Evolutionary conservation across 2,329 filamentous ascomycete species (phyloP).

Genomic region (Fusarium pseudograminearum): DNA sequence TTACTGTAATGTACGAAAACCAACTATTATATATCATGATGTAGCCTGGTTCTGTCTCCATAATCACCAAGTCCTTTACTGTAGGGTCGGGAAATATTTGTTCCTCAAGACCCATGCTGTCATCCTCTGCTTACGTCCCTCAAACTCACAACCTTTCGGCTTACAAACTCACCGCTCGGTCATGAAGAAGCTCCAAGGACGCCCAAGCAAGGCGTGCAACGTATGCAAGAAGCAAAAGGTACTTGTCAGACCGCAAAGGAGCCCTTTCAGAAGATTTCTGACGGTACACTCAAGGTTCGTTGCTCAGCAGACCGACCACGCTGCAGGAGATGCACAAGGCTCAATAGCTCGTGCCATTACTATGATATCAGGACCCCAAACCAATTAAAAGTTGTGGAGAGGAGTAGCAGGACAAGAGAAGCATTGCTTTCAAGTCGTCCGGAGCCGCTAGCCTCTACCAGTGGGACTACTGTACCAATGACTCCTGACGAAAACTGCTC

Average conservation of each 20-base stretch:
- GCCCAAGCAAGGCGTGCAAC: slow-evolving; percentile 32
- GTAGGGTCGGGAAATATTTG: neutral
- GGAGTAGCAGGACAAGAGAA: too few relatives aligned
- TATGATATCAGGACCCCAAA: neutral
- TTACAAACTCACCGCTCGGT: too few relatives aligned
- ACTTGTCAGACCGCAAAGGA: rapidly evolving
- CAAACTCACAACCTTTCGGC: too few relatives aligned
- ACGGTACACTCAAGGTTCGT: slow-evolving; percentile 21
- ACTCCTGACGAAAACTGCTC: too few relatives aligned
- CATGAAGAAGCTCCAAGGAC: slow-evolving; percentile 13
- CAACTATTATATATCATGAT: too few relatives aligned
- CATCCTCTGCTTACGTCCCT: too few relatives aligned
- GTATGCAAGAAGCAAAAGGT: slow-evolving; percentile 41
- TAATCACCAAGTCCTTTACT: rapidly evolving
- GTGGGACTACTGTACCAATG: too few relatives aligned
- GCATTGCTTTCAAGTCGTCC: neutral
- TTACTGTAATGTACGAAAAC: too few relatives aligned
- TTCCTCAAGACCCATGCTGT: neutral
- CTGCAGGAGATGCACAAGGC: slow-evolving; percentile 30
- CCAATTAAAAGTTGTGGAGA: rapidly evolving
- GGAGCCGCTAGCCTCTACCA: neutral
- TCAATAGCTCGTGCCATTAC: slow-evolving; percentile 17
- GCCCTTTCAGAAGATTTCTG: rapidly evolving
- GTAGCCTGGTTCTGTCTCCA: too few relatives aligned
- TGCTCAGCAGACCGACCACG: slow-evolving; percentile 36